Base-by-base conservation (phyloP, 352 stramenopile species). In the Phytophthora hybrid region DNA sequence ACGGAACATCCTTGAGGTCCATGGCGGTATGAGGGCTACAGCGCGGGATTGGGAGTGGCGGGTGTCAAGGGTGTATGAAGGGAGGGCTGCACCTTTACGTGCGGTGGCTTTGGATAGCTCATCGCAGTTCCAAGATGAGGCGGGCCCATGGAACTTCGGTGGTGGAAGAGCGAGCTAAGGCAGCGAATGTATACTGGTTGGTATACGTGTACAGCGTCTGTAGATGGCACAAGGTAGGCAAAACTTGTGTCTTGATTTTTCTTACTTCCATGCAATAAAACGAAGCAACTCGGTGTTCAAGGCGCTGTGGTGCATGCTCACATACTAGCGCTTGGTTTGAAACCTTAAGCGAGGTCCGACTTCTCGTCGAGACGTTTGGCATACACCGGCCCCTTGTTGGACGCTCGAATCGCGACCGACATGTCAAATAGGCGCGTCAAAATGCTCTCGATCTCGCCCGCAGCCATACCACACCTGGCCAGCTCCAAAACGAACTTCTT, bases 371-470 rank as follows among this genome's bases (percentile, higher is more conserved):
- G 37, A 46, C 5, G 9, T 4, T 18, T 18, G 37, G 11, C 37
- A 44, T 44, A 44, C 10, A 16, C 34, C 34, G 34, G 34, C 34
- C 9, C 3, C 34, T 49, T 49, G 13, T n/a, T 49, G 41, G 41
- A 5, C 14, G 6, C 41, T 49, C 18, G 44, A 5, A 23, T 21
- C 44, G 8, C 13, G 13, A 51, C 44, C 14, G 5, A 51, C 7
- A 21, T 16, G 9, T 14, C 13, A 18, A 46, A 46, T 46, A 46
- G 37, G 37, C 13, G 44, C 26, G 7, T 60, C 46, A 67, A 49
- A 13, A 67, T 49, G 7, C n/a, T 32, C 61, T 68, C 61, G 37
- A 67, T 59, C 23, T 69, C 62, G 13, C 47, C 39, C 5, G 52
- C 7, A 26, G 31, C 32, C 11, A 29, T 58, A 5, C 51, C 61